These are phyloP conservation scores for Globisporangium rhizosaccharum DNA, from an alignment of 352 stramenopile genomes.

Conservation along the genomic window DNA sequence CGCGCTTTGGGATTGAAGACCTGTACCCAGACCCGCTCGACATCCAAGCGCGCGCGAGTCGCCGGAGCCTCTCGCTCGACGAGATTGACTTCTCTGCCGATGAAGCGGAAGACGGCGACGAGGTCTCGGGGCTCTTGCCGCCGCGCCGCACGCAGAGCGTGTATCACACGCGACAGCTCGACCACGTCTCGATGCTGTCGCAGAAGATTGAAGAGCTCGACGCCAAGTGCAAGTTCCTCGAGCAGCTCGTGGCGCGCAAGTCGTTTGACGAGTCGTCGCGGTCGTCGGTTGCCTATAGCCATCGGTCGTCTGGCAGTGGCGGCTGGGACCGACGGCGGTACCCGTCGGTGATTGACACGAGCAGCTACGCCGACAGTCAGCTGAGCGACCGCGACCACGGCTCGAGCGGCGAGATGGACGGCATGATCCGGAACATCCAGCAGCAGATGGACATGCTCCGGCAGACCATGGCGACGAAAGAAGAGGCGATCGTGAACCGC, in stretches of 20 bases:
- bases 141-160: conserved; percentile 57
- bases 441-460: conserved; percentile 79
- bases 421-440: conserved; percentile 76
- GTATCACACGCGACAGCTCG: conserved; percentile 35
- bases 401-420: conserved; percentile 43
- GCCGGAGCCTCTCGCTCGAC: conserved; percentile 45
- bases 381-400: conserved; percentile 20
- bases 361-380: conserved; percentile 4
- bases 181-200: conserved; percentile 57
- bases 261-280: conserved; percentile 32
- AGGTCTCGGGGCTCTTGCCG: conserved; percentile 30
- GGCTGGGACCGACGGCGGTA: conserved; percentile 12
- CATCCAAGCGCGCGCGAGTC: conserved; percentile 12
- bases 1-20: conserved; percentile 5
- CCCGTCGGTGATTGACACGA: conserved; percentile 13
- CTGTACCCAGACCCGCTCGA: conserved; percentile 1
- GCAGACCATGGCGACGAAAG: conserved; percentile 59
- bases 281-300: conserved; percentile 10
- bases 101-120: conserved; percentile 37
- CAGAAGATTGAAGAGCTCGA: conserved; percentile 76
- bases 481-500: conserved; percentile 42
- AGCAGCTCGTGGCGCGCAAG: conserved; percentile 58
- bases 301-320: conserved; percentile 6
- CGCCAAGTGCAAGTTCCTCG: conserved; percentile 73
- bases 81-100: conserved; percentile 31